Conservation (phyloP, 2,329 filamentous ascomycete genomes). For the Aspergillus arachidicola region DNA sequence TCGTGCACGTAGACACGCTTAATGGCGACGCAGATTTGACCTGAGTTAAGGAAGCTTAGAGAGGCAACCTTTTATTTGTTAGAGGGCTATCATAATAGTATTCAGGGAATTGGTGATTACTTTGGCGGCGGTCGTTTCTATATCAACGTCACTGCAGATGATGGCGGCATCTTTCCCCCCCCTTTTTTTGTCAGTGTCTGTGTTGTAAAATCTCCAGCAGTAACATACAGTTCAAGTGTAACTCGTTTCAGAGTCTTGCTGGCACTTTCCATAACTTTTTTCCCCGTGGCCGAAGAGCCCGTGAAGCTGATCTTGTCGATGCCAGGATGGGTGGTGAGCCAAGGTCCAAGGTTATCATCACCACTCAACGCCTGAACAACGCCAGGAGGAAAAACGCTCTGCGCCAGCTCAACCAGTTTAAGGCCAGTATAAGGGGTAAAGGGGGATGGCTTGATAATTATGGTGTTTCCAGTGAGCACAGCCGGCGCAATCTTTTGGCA, state of each 20-base stretch:
- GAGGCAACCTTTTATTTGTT: too few species aligned
- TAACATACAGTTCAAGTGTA: constrained; percentile 46
- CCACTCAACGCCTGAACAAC: constrained; percentile 57
- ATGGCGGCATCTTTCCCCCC: constrained; percentile 59
- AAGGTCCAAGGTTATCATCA: constrained; percentile 54
- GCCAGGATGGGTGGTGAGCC: constrained; percentile 52
- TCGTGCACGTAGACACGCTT: constrained; percentile 64
- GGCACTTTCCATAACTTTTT: constrained; percentile 50
- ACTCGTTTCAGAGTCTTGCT: constrained; percentile 55
- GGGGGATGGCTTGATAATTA: constrained; percentile 56
- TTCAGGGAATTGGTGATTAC: too few species aligned
- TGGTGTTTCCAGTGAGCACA: constrained; percentile 52
- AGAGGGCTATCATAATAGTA: too few species aligned
- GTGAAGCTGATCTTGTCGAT: constrained; percentile 61
- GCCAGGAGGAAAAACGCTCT: constrained; percentile 53
- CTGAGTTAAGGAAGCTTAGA: too few species aligned
- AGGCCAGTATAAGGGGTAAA: constrained; percentile 57
- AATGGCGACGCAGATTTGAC: constrained; percentile 50
- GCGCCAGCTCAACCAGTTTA: constrained; percentile 53
- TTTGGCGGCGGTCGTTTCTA: constrained; percentile 26
- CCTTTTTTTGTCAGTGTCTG: too few species aligned
- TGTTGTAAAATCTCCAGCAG: too few species aligned
- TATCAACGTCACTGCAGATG: constrained; percentile 53
- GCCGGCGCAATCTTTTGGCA: constrained; percentile 52
- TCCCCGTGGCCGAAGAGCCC: constrained; percentile 54